Evolutionary conservation across 192 early-diverging fungal species (phyloP), one percentile per base, ranked within the genome.

Genomic region (Podila horticola): DNA sequence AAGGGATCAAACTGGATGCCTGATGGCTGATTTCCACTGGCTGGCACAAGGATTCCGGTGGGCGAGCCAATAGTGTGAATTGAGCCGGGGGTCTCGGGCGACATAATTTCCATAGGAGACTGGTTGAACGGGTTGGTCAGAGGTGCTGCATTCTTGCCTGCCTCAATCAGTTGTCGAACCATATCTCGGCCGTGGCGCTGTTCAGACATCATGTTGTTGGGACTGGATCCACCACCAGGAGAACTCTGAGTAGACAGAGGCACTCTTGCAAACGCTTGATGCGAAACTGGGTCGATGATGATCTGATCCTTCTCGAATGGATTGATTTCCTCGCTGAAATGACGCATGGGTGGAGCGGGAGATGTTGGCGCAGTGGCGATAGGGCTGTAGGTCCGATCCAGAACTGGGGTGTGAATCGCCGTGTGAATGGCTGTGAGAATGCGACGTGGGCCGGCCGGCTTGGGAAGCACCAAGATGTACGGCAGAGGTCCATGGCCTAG

Each of bases 381-480:
- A 10, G 87, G 88, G 20, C 85, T 75, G 58, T 87, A 87, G 19
- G 84, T 74, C 7, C 86, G 86, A 57, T 90, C 85, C 2, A 89
- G 75, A 4, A 89, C 74, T 2, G 85, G 84, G 33, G 83, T 84
- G 65, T 87, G 83, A 50, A 86, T 84, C 13, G 89, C 86, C 7
- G 87, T 88, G 66, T 89, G 89, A 17, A 91, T 73, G 2, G 89
- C 89, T 1, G 86, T 87, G 52, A 91, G 62, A 30, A 89, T 85
- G 20, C 89, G 72, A 8, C 89, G 74, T 13, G 90, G 90, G 13
- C 90, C 90, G 31, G 87, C 89, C 5, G 90, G 90, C 62, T 91
- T 91, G 13, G 90, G 87, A 31, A 91, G 79, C 9, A 91, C 88
- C 17, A 91, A 66, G 12, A 91, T 82, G 36, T 88, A 86, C 11